Percentiles rank a stretch among this genome's conserved stretches.
These are phyloP conservation scores for Aspergillus pseudonomiae DNA, from an alignment of 2,329 filamentous ascomycete genomes.

Conservation along the genomic window DNA sequence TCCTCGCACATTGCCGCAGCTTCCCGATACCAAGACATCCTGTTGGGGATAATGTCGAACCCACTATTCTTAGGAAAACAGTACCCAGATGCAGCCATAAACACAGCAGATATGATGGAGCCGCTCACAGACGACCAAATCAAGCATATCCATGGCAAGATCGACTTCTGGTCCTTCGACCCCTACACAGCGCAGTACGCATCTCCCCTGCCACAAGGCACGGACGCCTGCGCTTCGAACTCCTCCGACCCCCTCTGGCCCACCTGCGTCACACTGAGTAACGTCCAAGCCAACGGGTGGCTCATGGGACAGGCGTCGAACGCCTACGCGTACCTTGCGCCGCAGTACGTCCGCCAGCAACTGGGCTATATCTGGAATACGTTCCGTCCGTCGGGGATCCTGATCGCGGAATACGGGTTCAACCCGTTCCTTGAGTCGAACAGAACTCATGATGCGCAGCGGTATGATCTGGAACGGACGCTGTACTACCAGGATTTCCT, in stretches of 20 bases:
- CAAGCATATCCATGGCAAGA: slow-evolving; percentile 52
- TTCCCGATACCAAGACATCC: slow-evolving; percentile 1
- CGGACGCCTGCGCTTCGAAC: slow-evolving; percentile 54
- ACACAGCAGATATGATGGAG: slow-evolving; percentile 47
- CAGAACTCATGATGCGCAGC: slow-evolving; percentile 51
- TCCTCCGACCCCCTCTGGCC: slow-evolving; percentile 50
- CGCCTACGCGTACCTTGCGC: slow-evolving; percentile 62
- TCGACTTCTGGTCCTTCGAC: slow-evolving; percentile 61
- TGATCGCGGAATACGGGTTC: slow-evolving; percentile 60
- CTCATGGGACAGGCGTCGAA: slow-evolving; percentile 61
- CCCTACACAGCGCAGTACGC: slow-evolving; percentile 61
- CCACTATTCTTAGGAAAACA: slow-evolving; percentile 50
- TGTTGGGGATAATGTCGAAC: slow-evolving; percentile 47
- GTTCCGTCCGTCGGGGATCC: slow-evolving; percentile 51
- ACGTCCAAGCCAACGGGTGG: slow-evolving; percentile 56
- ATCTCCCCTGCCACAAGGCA: slow-evolving; percentile 50
- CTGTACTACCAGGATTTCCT: slow-evolving; percentile 60
- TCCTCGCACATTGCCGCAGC: not conserved
- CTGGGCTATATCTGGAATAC: slow-evolving; percentile 64
- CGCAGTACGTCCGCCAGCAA: slow-evolving; percentile 49
- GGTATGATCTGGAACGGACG: slow-evolving; percentile 57
- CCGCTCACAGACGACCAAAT: slow-evolving; percentile 54
- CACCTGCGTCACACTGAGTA: slow-evolving; percentile 56
- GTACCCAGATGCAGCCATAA: slow-evolving; percentile 47
- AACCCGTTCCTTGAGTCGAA: slow-evolving; percentile 52